Conservation (phyloP, 2,329 filamentous ascomycete species). For the Cladosporium sp. region DNA sequence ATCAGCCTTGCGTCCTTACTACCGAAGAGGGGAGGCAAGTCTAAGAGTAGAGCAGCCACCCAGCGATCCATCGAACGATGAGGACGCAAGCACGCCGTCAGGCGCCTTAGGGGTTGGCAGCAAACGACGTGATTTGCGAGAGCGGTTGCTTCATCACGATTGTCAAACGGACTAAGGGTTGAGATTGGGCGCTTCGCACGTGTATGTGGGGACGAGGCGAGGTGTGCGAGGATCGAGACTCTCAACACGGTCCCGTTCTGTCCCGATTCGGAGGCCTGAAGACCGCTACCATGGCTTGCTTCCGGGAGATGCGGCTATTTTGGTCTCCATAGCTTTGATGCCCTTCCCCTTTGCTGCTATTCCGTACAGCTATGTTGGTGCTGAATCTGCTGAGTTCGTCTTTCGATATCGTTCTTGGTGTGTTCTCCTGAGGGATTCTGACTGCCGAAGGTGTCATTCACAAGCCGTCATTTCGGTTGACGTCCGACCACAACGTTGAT, state of each 20-base stretch:
- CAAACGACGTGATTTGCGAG: slow-evolving; percentile 3
- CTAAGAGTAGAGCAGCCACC: background rate
- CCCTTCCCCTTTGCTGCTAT: background rate
- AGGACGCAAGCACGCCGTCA: background rate
- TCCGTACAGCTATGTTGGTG: background rate
- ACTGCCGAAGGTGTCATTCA: background rate
- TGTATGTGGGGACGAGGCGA: slow-evolving; percentile 10
- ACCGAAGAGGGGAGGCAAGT: background rate
- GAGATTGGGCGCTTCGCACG: slow-evolving; percentile 4
- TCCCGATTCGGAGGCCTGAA: slow-evolving; percentile 10
- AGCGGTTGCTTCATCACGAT: slow-evolving; percentile 14
- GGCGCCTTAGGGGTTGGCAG: background rate
- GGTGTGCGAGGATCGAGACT: slow-evolving; percentile 14
- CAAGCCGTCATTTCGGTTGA: background rate
- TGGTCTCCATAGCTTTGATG: background rate
- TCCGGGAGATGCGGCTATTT: background rate
- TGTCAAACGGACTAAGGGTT: slow-evolving; percentile 8
- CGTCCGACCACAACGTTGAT: background rate
- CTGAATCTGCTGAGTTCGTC: too few relatives aligned
- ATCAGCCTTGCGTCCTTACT: slow-evolving; percentile 7
- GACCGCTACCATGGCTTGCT: background rate
- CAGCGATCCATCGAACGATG: slow-evolving; percentile 1
- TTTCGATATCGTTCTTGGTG: background rate
- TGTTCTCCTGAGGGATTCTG: background rate
- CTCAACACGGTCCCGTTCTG: background rate